Evolutionary conservation across 345 rosid genomes (phyloP), one percentile per base, ranked within the genome.

Genomic region (Eucalyptus cloeziana): DNA sequence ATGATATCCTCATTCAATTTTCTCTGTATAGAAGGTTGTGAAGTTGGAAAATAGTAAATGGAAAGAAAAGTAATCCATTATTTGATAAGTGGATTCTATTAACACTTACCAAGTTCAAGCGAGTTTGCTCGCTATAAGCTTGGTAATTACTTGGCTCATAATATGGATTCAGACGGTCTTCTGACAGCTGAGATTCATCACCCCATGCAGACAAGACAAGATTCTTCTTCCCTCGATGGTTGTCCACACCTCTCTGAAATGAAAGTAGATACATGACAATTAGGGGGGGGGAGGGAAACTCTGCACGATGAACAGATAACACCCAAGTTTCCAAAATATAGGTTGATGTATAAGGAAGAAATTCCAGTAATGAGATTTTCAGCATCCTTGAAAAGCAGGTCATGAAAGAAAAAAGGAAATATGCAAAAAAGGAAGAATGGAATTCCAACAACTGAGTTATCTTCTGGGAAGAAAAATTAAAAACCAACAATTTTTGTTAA

Each of bases 201-300:
- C 98, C 98, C 99, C 99, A 96, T 69, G 91, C 96, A 89, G 99
- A 96, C 90, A 97, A 88, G 89, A 97, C 96, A 90, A 97, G 99
- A 95, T 97, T 96, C 94, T 97, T 96, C 93, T 96, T 95, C 85
- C 99, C 98, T 90, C 99, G 94, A 87, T 89, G 94, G 91, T 96
- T 95, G 87, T 94, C 93, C 88, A 96, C 96, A 85, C 97, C 95
- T 85, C 92, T 94, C 97, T 95, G 95, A 91, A 94, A 91, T 86
- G 64, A 88, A 52, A 76, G 54, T 5, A 87, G 37, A 88, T 30
- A 60, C 86, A 86, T 71, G 56, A 89, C 67, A 85, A 87, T 51
- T 86, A 17, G 54, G 2, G 5, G 8, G 16, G 17, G 17, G 4
- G 14, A 1, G 10, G 5, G 3, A 15, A 52, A 33, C 12, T 37